Evolutionary conservation across 139 green algal genomes (phyloP).

Genomic region (Micractinium conductrix): DNA sequence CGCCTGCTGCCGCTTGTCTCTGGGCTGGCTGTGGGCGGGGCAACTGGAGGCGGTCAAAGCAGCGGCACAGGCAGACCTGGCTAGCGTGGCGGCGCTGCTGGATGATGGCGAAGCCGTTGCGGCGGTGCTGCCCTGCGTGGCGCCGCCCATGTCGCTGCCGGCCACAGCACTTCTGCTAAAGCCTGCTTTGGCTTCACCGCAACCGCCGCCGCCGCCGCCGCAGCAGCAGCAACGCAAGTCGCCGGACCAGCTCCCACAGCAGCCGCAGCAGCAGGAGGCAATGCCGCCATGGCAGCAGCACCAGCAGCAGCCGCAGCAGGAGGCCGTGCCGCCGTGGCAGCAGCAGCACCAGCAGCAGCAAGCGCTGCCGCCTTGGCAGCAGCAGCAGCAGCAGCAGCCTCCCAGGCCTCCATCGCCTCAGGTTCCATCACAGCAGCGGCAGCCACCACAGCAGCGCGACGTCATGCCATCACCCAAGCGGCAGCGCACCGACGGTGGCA

Average conservation of each 20-base stretch:
- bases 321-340: neutral
- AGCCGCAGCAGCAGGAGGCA: neutral
- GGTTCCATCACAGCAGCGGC: no score
- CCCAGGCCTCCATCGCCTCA: no score
- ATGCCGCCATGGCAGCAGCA: neutral
- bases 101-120: neutral
- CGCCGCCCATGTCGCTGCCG: no score
- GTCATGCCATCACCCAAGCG: no score
- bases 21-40: no score
- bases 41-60: no score
- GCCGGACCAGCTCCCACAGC: neutral
- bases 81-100: neutral
- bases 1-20: no score
- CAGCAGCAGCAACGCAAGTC: neutral
- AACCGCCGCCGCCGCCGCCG: neutral
- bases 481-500: no score
- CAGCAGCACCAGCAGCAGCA: neutral
- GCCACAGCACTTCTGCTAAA: neutral
- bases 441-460: no score
- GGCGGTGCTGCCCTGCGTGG: no score
- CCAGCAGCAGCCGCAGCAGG: neutral
- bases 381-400: neutral
- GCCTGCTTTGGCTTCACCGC: neutral
- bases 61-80: no score
- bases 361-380: neutral